phyloP scores from a whole-genome alignment of 192 early-diverging fungal genomes.

The Chytriomyces sp. region DNA sequence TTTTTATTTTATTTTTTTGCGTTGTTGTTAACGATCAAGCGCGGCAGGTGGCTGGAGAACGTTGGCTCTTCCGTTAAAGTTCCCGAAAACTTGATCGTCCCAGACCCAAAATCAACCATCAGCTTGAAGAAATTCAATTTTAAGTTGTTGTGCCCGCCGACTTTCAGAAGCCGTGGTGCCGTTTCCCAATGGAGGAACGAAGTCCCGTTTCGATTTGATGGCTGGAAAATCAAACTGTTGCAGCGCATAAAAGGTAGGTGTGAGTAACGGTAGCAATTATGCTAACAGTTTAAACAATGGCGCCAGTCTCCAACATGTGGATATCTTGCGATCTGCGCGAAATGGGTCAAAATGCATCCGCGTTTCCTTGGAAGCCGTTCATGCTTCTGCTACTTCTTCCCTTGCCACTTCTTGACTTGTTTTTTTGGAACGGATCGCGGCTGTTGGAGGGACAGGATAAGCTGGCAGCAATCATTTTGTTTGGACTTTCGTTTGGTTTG shows the following conservation, averaged over 20 bases:
- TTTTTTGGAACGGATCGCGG: not conserved
- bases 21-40: not conserved
- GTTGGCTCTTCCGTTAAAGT: conserved; percentile 1
- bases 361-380: conserved; percentile 19
- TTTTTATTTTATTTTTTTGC: not conserved
- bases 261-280: not conserved
- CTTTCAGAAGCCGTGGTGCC: not conserved
- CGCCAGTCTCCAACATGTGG: conserved; percentile 23
- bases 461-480: not conserved
- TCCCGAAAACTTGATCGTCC: not conserved
- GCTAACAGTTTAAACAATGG: not conserved
- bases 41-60: conserved; percentile 16
- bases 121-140: conserved; percentile 4
- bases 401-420: conserved; percentile 6
- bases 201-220: conserved; percentile 8
- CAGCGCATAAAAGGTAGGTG: not conserved
- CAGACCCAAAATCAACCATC: not conserved
- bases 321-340: conserved; percentile 12
- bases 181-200: not conserved
- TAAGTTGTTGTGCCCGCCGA: conserved; percentile 6
- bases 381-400: not conserved
- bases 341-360: conserved; percentile 16
- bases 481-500: not conserved
- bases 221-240: not conserved
- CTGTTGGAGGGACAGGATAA: not conserved